Percentiles rank a stretch among this genome's conserved stretches.
phyloP scores from a whole-genome alignment of 106 monocot genomes.

The Posidonia australis region DNA sequence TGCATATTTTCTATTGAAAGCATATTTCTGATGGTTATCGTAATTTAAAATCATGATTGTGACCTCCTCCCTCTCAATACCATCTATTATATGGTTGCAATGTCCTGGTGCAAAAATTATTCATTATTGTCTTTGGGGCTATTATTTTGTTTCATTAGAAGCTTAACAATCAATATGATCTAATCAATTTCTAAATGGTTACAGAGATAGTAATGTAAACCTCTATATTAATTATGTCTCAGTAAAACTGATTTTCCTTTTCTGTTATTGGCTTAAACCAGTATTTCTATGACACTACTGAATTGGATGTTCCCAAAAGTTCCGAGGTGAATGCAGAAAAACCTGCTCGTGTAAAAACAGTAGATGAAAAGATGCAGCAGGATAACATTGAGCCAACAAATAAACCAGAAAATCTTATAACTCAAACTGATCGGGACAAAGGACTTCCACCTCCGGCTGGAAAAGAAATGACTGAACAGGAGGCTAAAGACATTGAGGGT shows the following conservation, averaged over 20 bases:
- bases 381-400: slow-evolving; percentile 5
- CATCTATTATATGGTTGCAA: no score
- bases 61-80: no score
- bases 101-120: no score
- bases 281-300: slow-evolving; percentile 44
- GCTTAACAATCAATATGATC: no score
- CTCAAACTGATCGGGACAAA: slow-evolving; percentile 14
- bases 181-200: no score
- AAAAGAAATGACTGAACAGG: slow-evolving; percentile 11
- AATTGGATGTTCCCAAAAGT: slow-evolving; percentile 18
- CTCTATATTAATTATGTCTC: no score
- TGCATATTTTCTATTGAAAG: no score
- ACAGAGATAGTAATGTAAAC: no score
- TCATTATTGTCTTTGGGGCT: no score
- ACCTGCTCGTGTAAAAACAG: slow-evolving; percentile 2
- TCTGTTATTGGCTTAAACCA: slow-evolving; percentile 14
- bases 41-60: no score
- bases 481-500: slow-evolving; percentile 11
- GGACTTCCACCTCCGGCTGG: slow-evolving; percentile 13
- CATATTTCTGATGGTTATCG: no score
- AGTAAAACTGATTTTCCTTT: not conserved
- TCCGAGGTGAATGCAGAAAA: slow-evolving; percentile 8
- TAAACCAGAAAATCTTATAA: slow-evolving; percentile 18
- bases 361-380: slow-evolving; percentile 3
- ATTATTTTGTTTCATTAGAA: no score